Percentiles rank a stretch among this genome's conserved stretches.
Evolutionary conservation across 2,329 filamentous ascomycete genomes (phyloP).

Genomic region (Epichloe sylvatica): DNA sequence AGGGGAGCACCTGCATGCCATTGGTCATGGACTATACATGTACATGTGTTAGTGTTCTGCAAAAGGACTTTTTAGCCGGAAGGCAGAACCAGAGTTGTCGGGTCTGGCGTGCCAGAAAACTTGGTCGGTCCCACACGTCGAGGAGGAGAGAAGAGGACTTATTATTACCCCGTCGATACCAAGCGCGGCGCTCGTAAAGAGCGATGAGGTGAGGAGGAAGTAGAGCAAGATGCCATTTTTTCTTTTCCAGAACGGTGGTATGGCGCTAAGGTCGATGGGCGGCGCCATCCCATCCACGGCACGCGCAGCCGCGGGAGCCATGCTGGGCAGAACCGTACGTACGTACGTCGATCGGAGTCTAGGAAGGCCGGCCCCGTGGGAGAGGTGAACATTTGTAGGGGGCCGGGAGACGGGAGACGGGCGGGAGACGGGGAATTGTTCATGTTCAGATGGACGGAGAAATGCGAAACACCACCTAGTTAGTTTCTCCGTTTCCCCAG

Average conservation of each 20-base stretch:
- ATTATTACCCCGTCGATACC: conserved; percentile 25
- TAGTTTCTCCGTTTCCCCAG: neutral
- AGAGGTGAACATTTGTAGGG: neutral
- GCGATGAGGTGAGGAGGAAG: conserved; percentile 28
- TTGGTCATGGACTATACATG: conserved; percentile 23
- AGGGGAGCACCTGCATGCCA: conserved; percentile 23
- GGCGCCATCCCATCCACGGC: conserved; percentile 17
- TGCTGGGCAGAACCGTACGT: conserved; percentile 4
- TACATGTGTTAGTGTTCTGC: neutral
- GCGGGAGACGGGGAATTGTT: too few relatives aligned
- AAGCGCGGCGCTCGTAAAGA: conserved; percentile 26
- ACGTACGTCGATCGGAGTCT: neutral
- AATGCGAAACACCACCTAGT: neutral
- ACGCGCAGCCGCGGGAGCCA: conserved; percentile 19
- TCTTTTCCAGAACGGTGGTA: conserved; percentile 22
- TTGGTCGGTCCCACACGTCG: neutral
- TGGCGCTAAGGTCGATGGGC: conserved; percentile 17
- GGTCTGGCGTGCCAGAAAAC: neutral
- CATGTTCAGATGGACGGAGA: neutral
- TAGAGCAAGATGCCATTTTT: conserved; percentile 30
- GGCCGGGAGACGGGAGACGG: too few relatives aligned
- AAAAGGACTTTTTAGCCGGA: neutral
- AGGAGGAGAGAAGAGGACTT: conserved; percentile 7
- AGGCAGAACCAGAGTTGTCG: neutral
- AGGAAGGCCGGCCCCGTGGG: neutral